phyloP scores from a whole-genome alignment of 805 yeast genomes.

The Pichia eremophila region DNA sequence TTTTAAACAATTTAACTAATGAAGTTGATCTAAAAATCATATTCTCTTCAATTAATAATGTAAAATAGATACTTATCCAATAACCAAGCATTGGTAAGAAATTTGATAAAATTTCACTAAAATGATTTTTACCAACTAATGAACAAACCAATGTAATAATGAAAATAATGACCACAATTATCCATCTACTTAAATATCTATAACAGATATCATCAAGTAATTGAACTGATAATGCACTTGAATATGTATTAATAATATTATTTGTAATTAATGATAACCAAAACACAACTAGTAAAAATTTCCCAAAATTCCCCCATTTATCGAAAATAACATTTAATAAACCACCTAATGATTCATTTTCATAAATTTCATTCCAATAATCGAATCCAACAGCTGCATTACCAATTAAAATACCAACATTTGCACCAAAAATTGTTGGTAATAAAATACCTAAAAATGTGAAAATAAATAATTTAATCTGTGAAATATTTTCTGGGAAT shows the following conservation, averaged over 20 bases:
- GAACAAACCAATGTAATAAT: slow-evolving; percentile 60
- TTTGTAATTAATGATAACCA: slow-evolving; percentile 73
- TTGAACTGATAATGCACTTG: slow-evolving; percentile 75
- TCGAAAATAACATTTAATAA: slow-evolving; percentile 52
- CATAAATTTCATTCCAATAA: slow-evolving; percentile 52
- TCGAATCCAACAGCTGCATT: slow-evolving; percentile 49
- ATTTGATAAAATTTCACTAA: slow-evolving; percentile 64
- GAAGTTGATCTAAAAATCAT: slow-evolving; percentile 49
- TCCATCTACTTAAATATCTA: slow-evolving; percentile 67
- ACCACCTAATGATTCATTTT: slow-evolving; percentile 64
- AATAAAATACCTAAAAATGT: slow-evolving; percentile 59
- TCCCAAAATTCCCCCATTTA: slow-evolving; percentile 72
- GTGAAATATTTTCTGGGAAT: slow-evolving; percentile 64
- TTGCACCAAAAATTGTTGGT: slow-evolving; percentile 71
- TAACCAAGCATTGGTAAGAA: slow-evolving; percentile 88
- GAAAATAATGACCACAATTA: slow-evolving; percentile 58
- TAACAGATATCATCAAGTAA: slow-evolving; percentile 40
- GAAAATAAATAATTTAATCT: slow-evolving; percentile 41
- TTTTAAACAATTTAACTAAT: slow-evolving; percentile 31
- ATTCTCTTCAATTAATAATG: slow-evolving; percentile 65
- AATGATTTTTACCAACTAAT: slow-evolving; percentile 64
- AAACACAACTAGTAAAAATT: slow-evolving; percentile 59
- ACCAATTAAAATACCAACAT: slow-evolving; percentile 63
- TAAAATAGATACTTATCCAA: slow-evolving; percentile 78
- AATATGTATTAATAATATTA: slow-evolving; percentile 71